A percentile compares a stretch with the other conserved stretches of the same genome.
Evolutionary conservation across 2,329 filamentous ascomycete genomes (phyloP).

Genomic region (Curvularia eragrostidis): DNA sequence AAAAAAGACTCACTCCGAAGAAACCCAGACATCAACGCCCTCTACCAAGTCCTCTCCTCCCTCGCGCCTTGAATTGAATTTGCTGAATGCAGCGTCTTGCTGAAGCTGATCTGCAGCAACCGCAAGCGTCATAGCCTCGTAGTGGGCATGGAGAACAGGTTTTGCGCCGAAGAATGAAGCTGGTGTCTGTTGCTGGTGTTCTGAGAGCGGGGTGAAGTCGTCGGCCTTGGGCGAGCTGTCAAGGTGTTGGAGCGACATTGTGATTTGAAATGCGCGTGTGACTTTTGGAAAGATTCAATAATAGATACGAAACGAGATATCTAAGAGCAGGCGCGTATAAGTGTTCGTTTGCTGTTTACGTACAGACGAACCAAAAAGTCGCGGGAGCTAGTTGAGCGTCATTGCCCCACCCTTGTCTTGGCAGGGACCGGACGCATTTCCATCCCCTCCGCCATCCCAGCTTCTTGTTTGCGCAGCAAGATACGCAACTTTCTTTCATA

Average conservation of each 20-base stretch:
- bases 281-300: not conserved
- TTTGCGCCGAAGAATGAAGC: constrained; percentile 74
- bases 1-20: constrained; percentile 48
- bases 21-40: constrained; percentile 58
- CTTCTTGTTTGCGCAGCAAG: not conserved
- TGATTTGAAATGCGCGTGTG: not conserved
- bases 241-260: constrained; percentile 59
- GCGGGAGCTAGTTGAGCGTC: constrained; percentile 26
- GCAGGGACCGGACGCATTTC: constrained; percentile 18
- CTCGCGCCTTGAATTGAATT: constrained; percentile 49
- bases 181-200: constrained; percentile 76
- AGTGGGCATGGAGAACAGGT: constrained; percentile 72
- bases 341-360: constrained; percentile 7
- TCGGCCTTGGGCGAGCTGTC: constrained; percentile 62
- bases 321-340: not conserved
- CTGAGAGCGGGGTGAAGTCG: constrained; percentile 69
- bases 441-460: not conserved
- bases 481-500: not conserved
- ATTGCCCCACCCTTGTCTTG: constrained; percentile 18
- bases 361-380: constrained; percentile 26
- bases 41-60: constrained; percentile 42
- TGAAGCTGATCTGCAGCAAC: constrained; percentile 63
- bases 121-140: constrained; percentile 63
- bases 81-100: constrained; percentile 54
- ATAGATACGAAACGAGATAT: not conserved